Evolutionary conservation across 352 stramenopile genomes (phyloP).

Genomic region (Phytopythium helicoides): DNA sequence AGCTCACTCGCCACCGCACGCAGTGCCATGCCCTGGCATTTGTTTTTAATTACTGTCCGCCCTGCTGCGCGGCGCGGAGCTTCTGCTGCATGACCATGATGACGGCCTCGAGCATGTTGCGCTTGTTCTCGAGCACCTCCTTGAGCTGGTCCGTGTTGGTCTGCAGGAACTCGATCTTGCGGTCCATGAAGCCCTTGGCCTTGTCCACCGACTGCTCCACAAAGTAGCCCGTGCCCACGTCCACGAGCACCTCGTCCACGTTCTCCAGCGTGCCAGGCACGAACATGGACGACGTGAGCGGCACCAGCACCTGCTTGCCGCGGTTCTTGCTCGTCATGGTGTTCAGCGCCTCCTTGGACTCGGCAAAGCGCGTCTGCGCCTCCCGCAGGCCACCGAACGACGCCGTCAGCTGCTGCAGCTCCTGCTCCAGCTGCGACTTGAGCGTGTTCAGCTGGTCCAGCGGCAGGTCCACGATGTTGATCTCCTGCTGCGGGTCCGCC

Average conservation of each 20-base stretch:
- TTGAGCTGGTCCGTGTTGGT: slow-evolving; percentile 93
- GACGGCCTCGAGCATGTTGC: slow-evolving; percentile 78
- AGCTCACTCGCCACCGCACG: no score
- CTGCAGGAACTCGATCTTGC: slow-evolving; percentile 91
- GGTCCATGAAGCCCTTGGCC: slow-evolving; percentile 90
- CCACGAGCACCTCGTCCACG: slow-evolving; percentile 88
- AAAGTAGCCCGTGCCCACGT: slow-evolving; percentile 96
- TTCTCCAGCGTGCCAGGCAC: slow-evolving; percentile 88
- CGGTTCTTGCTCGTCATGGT: slow-evolving; percentile 53
- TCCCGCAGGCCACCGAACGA: slow-evolving; percentile 72
- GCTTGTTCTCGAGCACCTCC: slow-evolving; percentile 79
- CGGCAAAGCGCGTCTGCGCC: slow-evolving; percentile 71
- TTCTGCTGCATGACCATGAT: slow-evolving; percentile 87
- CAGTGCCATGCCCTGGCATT: no score
- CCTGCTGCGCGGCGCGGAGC: slow-evolving; percentile 46
- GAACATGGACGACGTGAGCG: slow-evolving; percentile 95
- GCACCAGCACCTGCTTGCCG: slow-evolving; percentile 90
- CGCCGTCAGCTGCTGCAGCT: slow-evolving; percentile 72
- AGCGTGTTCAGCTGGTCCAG: slow-evolving; percentile 93
- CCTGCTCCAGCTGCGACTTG: slow-evolving; percentile 86
- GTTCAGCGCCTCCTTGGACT: slow-evolving; percentile 76
- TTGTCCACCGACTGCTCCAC: slow-evolving; percentile 90
- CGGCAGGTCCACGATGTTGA: slow-evolving; percentile 86
- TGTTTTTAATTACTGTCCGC: slow-evolving; percentile 20
- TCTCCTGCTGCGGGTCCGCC: slow-evolving; percentile 44